Evolutionary conservation across 495 filamentous ascomycete genomes (phyloP).

Genomic region (Umbilicaria muhlenbergii): DNA sequence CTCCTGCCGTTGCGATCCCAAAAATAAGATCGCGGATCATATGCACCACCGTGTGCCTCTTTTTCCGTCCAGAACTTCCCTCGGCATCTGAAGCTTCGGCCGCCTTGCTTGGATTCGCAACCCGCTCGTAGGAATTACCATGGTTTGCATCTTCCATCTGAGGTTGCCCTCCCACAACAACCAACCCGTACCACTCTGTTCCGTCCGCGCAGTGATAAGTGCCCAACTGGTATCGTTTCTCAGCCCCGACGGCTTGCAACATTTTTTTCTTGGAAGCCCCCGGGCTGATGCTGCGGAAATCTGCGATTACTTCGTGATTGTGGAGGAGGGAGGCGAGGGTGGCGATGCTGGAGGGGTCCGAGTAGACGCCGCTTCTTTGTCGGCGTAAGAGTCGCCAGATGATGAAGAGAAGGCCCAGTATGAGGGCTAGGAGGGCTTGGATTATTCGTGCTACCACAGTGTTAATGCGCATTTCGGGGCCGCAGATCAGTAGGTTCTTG

Average conservation of each 20-base stretch:
- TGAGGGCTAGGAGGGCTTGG: conserved; percentile 4
- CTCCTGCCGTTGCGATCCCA: conserved; percentile 18
- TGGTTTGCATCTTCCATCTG: background rate
- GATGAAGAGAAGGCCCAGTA: background rate
- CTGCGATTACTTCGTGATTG: conserved; percentile 15
- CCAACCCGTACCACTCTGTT: conserved; percentile 19
- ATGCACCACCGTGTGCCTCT: background rate
- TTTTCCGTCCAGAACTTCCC: background rate
- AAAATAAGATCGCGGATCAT: conserved; percentile 6
- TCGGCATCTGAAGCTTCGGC: background rate
- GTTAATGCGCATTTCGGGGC: conserved; percentile 3
- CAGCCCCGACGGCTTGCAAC: background rate
- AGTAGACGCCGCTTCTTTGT: conserved; percentile 15
- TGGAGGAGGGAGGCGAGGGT: conserved; percentile 20
- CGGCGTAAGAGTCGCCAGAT: conserved; percentile 1
- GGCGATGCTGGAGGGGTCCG: conserved; percentile 28
- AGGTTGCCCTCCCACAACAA: conserved; percentile 6
- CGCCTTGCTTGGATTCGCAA: background rate
- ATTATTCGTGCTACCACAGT: conserved; percentile 4
- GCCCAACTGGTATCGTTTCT: conserved; percentile 19
- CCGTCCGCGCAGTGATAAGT: conserved; percentile 18
- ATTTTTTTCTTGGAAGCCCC: conserved; percentile 1
- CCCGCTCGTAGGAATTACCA: conserved; percentile 5
- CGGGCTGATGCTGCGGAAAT: conserved; percentile 6
- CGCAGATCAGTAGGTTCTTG: conserved; percentile 1